Evolutionary conservation across 2,329 filamentous ascomycete species (phyloP).

Genomic region (Trichophyton simii): DNA sequence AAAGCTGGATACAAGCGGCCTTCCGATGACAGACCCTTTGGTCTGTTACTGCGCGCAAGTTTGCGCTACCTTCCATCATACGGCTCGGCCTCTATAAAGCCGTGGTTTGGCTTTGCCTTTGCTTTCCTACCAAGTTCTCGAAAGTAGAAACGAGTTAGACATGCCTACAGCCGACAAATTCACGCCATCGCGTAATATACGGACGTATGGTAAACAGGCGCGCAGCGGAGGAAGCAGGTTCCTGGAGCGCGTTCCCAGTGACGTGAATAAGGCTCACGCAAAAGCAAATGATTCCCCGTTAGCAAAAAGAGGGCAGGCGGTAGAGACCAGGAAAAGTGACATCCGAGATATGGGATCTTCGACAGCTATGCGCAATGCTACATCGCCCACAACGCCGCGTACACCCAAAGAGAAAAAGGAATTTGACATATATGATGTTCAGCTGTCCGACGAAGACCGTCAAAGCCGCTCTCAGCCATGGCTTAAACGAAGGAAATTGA

Average conservation of each 20-base stretch:
- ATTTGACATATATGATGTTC: slow-evolving; percentile 17
- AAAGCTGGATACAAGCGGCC: not conserved
- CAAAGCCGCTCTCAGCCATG: slow-evolving; percentile 3
- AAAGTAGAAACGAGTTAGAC: not conserved
- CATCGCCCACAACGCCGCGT: not conserved
- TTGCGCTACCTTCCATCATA: not conserved
- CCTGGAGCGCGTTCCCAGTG: not conserved
- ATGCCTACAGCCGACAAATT: slow-evolving; percentile 2
- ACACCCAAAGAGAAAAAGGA: not conserved
- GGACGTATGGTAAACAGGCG: slow-evolving; percentile 13
- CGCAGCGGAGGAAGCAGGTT: slow-evolving; percentile 3
- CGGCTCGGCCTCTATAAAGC: not conserved
- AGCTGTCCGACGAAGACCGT: slow-evolving; percentile 19
- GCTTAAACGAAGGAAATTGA: slow-evolving; percentile 13
- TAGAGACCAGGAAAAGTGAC: not conserved
- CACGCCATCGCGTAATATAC: slow-evolving; percentile 11
- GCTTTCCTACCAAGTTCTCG: not conserved
- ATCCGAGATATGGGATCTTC: not conserved
- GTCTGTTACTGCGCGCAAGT: not conserved
- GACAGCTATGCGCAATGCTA: not conserved
- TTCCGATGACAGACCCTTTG: not conserved
- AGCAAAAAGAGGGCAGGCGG: not conserved
- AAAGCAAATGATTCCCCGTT: not conserved
- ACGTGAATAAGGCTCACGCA: not conserved
- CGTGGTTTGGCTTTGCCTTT: not conserved